Conservation (phyloP, 495 filamentous ascomycete species). For the Jackrogersella minutella region DNA sequence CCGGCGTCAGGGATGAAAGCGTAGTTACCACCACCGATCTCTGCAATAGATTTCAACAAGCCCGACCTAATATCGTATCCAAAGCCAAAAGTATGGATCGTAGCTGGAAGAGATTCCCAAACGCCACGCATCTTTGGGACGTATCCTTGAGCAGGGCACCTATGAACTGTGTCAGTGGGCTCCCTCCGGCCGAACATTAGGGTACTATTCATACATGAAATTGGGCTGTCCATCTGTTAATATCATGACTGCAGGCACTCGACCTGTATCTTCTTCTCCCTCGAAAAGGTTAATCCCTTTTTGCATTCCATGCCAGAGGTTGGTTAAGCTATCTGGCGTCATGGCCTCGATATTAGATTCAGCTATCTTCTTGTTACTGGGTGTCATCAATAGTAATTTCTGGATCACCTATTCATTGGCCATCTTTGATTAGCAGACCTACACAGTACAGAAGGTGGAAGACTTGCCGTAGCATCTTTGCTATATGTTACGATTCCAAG, state of each 20-base stretch:
- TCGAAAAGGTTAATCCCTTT: constrained; percentile 49
- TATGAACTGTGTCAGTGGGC: constrained; percentile 4
- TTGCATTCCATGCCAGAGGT: constrained; percentile 54
- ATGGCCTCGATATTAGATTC: constrained; percentile 46
- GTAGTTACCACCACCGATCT: constrained; percentile 54
- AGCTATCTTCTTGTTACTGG: constrained; percentile 41
- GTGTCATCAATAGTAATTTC: constrained; percentile 48
- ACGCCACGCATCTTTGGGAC: constrained; percentile 47
- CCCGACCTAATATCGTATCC: constrained; percentile 52
- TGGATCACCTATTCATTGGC: constrained; percentile 44
- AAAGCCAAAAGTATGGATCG: constrained; percentile 59
- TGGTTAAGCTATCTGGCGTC: constrained; percentile 40
- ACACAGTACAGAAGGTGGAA: neutral
- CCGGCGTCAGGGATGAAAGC: constrained; percentile 58
- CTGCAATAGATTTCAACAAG: constrained; percentile 56
- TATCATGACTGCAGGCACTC: constrained; percentile 55
- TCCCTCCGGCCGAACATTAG: neutral
- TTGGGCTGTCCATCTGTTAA: constrained; percentile 59
- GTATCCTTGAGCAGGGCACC: constrained; percentile 45
- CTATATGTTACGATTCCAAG: constrained; percentile 58
- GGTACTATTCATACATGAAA: constrained; percentile 38
- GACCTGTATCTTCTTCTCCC: constrained; percentile 16
- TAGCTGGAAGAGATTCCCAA: constrained; percentile 46
- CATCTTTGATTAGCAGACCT: constrained; percentile 1
- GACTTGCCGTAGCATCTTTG: constrained; percentile 35